Percentiles rank a stretch among this genome's conserved stretches.
phyloP scores from a whole-genome alignment of 2,329 filamentous ascomycete genomes.

The Cryphonectria radicalis region DNA sequence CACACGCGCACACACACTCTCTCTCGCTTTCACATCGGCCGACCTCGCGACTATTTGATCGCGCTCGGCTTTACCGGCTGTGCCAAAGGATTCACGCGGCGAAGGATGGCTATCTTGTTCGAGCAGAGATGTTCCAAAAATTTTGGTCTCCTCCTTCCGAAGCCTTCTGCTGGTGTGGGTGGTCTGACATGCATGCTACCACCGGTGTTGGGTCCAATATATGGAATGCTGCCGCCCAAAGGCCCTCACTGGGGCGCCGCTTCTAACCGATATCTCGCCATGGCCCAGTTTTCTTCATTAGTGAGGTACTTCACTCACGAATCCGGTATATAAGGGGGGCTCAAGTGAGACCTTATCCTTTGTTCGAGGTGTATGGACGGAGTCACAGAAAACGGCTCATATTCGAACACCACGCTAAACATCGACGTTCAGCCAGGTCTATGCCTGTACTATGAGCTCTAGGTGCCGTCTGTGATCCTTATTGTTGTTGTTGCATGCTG shows the following conservation, averaged over 20 bases:
- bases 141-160: slow-evolving; percentile 1
- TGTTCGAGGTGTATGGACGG: background rate
- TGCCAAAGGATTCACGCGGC: no score
- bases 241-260: slow-evolving; percentile 4
- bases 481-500: background rate
- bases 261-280: slow-evolving; percentile 12
- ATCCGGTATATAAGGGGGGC: background rate
- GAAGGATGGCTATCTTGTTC: no score
- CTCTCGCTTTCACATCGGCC: background rate
- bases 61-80: background rate
- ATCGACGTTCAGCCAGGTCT: background rate
- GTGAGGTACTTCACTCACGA: background rate
- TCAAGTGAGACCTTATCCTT: background rate
- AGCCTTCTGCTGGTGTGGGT: slow-evolving; percentile 17
- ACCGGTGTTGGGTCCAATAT: slow-evolving; percentile 5
- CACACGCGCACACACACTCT: background rate
- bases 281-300: background rate
- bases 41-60: background rate
- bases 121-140: slow-evolving; percentile 8
- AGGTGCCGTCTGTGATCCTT: background rate
- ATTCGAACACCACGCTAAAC: background rate
- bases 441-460: background rate
- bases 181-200: slow-evolving; percentile 16
- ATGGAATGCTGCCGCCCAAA: background rate
- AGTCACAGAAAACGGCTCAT: background rate